A percentile compares a stretch with the other conserved stretches of the same genome.
phyloP scores from a whole-genome alignment of 2,329 filamentous ascomycete genomes.

The Cladosporium phlei region DNA sequence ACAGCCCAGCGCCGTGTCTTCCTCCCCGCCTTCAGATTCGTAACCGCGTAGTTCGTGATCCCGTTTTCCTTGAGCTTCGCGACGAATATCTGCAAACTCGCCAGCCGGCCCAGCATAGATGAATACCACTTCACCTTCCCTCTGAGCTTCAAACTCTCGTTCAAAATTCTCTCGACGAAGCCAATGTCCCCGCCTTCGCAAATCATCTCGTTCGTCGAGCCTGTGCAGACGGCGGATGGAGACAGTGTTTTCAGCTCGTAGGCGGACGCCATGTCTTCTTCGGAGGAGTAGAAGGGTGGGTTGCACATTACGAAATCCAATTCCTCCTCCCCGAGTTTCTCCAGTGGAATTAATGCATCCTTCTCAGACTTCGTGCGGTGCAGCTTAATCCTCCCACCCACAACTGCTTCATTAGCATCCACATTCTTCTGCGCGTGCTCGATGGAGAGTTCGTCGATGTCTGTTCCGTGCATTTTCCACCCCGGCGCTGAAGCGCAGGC shows the following conservation, averaged over 20 bases:
- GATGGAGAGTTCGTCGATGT: conserved; percentile 70
- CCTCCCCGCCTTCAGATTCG: conserved; percentile 69
- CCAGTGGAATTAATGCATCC: conserved; percentile 60
- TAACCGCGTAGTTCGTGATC: conserved; percentile 76
- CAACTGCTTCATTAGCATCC: conserved; percentile 55
- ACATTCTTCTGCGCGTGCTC: conserved; percentile 64
- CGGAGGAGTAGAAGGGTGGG: conserved; percentile 84
- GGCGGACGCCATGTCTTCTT: conserved; percentile 61
- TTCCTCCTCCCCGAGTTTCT: conserved; percentile 47
- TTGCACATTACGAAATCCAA: conserved; percentile 91
- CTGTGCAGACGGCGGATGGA: conserved; percentile 65
- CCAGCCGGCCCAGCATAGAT: conserved; percentile 79
- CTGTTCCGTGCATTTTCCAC: conserved; percentile 57
- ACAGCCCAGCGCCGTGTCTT: conserved; percentile 82
- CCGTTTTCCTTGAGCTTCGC: conserved; percentile 51
- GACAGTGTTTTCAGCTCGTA: conserved; percentile 57
- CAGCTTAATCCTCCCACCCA: conserved; percentile 62
- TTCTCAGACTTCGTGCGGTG: conserved; percentile 52
- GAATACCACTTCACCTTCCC: conserved; percentile 79
- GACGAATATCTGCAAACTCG: conserved; percentile 60
- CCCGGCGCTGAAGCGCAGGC: conserved; percentile 61
- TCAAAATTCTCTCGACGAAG: conserved; percentile 67
- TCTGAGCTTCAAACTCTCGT: conserved; percentile 59
- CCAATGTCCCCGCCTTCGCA: conserved; percentile 65
- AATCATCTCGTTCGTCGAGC: conserved; percentile 80